These are phyloP conservation scores for Gamarada debralockiae DNA, from an alignment of 495 filamentous ascomycete genomes.

Conservation along the genomic window DNA sequence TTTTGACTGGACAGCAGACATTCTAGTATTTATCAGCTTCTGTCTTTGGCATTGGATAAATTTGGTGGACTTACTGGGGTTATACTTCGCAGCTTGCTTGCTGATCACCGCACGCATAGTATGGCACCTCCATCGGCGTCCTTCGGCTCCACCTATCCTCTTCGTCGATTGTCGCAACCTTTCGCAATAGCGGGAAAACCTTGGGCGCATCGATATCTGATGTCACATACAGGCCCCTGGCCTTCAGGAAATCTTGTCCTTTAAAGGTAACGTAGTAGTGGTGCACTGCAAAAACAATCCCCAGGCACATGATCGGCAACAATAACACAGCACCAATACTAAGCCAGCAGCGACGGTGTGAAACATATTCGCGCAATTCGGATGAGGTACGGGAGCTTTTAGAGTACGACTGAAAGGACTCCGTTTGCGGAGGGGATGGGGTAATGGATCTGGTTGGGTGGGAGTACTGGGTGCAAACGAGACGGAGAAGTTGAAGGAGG, in stretches of 20 bases:
- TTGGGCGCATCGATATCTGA: not conserved
- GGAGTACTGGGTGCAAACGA: not conserved
- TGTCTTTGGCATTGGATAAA: not conserved
- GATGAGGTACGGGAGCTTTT: not conserved
- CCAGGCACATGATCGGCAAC: not conserved
- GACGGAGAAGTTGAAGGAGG: not conserved
- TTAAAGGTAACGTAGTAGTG: slow-evolving; percentile 12
- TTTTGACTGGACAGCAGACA: slow-evolving; percentile 21
- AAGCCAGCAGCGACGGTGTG: slow-evolving; percentile 5
- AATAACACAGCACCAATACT: not conserved
- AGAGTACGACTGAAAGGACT: slow-evolving; percentile 4
- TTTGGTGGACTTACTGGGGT: slow-evolving; percentile 7
- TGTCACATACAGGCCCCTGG: not conserved
- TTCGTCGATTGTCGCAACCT: slow-evolving; percentile 1
- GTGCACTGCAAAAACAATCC: slow-evolving; percentile 17
- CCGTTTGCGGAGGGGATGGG: not conserved
- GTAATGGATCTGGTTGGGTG: not conserved
- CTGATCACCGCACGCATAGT: slow-evolving; percentile 21
- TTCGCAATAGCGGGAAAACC: not conserved
- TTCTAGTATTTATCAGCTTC: slow-evolving; percentile 5
- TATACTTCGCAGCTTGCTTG: slow-evolving; percentile 16
- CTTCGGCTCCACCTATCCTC: not conserved
- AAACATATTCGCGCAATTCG: slow-evolving; percentile 4
- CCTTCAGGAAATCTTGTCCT: slow-evolving; percentile 16
- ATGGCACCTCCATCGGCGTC: slow-evolving; percentile 13